Percentiles rank a stretch among this genome's conserved stretches.
phyloP scores from a whole-genome alignment of 2,329 filamentous ascomycete genomes.

The Botrytis pseudocinerea region DNA sequence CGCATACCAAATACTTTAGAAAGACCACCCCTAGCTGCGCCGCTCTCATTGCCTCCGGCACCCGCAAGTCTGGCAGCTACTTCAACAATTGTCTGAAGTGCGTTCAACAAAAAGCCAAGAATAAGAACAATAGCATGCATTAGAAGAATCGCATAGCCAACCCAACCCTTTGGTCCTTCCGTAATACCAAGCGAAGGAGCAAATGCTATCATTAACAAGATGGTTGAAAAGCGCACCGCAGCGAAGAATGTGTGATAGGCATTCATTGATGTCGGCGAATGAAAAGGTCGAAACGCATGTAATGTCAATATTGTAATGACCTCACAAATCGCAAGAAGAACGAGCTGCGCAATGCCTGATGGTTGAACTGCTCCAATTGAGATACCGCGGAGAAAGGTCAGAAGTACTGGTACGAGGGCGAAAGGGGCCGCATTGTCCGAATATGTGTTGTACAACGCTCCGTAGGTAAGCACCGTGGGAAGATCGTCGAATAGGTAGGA shows the following conservation, averaged over 20 bases:
- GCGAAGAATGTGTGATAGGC: conserved; percentile 88
- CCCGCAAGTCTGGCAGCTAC: conserved; percentile 80
- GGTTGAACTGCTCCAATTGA: conserved; percentile 91
- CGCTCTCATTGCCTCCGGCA: conserved; percentile 73
- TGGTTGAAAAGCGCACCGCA: conserved; percentile 70
- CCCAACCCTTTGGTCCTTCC: conserved; percentile 85
- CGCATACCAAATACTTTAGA: conserved; percentile 90
- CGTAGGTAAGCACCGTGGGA: conserved; percentile 83
- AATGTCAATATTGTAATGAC: conserved; percentile 85
- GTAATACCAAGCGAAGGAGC: conserved; percentile 77
- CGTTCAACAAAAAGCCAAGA: conserved; percentile 91
- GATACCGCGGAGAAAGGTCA: conserved; percentile 84
- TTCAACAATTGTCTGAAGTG: conserved; percentile 86
- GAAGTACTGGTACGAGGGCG: conserved; percentile 79
- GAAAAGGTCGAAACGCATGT: conserved; percentile 86
- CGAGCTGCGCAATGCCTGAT: conserved; percentile 89
- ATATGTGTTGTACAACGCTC: conserved; percentile 95
- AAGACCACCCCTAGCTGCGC: conserved; percentile 76
- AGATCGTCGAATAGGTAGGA: conserved; percentile 92
- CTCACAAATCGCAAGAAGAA: conserved; percentile 90
- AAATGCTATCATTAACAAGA: conserved; percentile 79
- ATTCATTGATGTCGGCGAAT: conserved; percentile 94
- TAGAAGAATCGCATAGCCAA: conserved; percentile 86
- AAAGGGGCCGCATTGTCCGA: conserved; percentile 91
- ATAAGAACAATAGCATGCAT: conserved; percentile 83